Conservation (phyloP, 1,284 basidiomycete species). For the Lentinula novae-zelandiae region DNA sequence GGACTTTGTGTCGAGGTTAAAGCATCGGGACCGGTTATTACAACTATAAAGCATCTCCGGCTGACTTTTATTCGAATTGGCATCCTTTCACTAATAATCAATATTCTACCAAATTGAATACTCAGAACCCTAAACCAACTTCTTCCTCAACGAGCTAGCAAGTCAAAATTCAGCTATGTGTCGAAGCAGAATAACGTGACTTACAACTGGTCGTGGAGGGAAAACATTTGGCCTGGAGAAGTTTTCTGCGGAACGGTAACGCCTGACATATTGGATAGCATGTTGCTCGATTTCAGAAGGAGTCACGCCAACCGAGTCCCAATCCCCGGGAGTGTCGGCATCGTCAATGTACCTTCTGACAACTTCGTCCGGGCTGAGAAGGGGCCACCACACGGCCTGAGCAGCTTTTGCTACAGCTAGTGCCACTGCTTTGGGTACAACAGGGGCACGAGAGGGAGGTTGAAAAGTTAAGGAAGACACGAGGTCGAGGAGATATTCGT, state of each 20-base stretch:
- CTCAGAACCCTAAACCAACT: conserved; percentile 8
- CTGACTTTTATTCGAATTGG: background rate
- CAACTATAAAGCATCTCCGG: background rate
- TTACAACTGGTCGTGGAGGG: conserved; percentile 29
- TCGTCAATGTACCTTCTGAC: conserved; percentile 88
- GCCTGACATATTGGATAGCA: conserved; percentile 88
- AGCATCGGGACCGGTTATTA: background rate
- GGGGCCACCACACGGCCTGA: conserved; percentile 91
- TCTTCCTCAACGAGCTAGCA: conserved; percentile 2
- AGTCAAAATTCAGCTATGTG: background rate
- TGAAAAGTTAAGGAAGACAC: conserved; percentile 81
- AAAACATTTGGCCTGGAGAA: conserved; percentile 50
- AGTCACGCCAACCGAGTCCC: conserved; percentile 60
- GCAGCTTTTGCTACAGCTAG: conserved; percentile 61
- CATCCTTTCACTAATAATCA: background rate
- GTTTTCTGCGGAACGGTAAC: conserved; percentile 77
- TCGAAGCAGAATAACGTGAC: conserved; percentile 13
- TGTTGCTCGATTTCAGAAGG: conserved; percentile 89
- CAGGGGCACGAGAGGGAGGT: conserved; percentile 63
- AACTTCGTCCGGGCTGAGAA: conserved; percentile 89
- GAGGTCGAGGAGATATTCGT: conserved; percentile 82
- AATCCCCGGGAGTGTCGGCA: conserved; percentile 56
- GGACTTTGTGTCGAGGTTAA: background rate
- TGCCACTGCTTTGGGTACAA: conserved; percentile 78
- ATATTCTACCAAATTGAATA: background rate